Base-by-base conservation (phyloP, 495 filamentous ascomycete genomes). In the Hyaloscypha variabilis region DNA sequence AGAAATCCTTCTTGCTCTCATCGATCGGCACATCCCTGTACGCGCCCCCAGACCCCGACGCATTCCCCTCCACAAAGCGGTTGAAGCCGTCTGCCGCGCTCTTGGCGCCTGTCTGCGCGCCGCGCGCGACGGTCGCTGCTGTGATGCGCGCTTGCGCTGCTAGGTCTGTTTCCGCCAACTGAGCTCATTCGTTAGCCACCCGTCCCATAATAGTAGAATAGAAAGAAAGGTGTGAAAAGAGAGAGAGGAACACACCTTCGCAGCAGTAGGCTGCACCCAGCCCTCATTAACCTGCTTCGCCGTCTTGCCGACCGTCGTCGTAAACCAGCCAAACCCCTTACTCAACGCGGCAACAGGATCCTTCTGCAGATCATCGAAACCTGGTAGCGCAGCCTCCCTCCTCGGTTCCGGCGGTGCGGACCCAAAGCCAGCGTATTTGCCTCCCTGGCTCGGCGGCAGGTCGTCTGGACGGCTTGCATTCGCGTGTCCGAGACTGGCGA, bases 321-420 rank as follows among this genome's bases (percentile, higher is more conserved):
- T 85, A 69, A 99, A 94, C 91, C 96, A 97, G 2, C 96, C 94
- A 70, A 97, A 94, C 6, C 95, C 90, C 78, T 97, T 97, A 28
- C 85, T 92, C 70, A 99, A 73, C 54, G 94, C 92, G 0, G 86
- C 93, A 63, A 98, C 83, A 2, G 96, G 93, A 75, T 99, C 95
- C 68, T 90, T 90, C 76, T 94, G 91, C 68, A 97, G 86, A 39
- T 97, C 93, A 60, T 96, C 90, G 25, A 94, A 75, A 1, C 85
- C 86, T 0, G 88, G 91, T 21, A 88, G 70, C 0, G 63, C 75
- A 6, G 69, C 77, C n/a, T 77, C 78, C 14, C 74, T 69, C 71
- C 67, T 74, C 52, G 82, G 70, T 28, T 68, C 68, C 2, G 72
- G 58, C 6, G 58, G 58, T 6, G 58, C 23, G 29, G 68, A 59